Conservation (phyloP, 1,139 yeast species). For the Lodderomyces jiufengensis region DNA sequence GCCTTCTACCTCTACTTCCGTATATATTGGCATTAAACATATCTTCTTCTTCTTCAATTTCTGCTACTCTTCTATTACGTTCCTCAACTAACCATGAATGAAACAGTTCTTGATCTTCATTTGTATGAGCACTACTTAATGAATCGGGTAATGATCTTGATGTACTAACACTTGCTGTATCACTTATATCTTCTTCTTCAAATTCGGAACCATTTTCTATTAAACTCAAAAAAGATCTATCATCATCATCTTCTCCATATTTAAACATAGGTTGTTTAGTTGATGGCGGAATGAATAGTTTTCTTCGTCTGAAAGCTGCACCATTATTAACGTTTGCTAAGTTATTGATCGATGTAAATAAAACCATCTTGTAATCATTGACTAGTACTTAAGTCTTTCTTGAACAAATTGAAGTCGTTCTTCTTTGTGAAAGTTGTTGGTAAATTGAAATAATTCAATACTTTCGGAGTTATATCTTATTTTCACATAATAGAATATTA, state of each 20-base stretch:
- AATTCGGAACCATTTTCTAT: slow-evolving; percentile 42
- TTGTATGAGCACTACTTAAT: slow-evolving; percentile 45
- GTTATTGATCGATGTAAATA: slow-evolving; percentile 38
- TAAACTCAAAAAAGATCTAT: slow-evolving; percentile 56
- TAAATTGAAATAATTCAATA: too few species aligned
- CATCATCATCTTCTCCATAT: slow-evolving; percentile 61
- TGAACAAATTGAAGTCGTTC: too few species aligned
- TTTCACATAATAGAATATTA: too few species aligned
- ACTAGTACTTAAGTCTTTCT: too few species aligned
- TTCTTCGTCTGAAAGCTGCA: slow-evolving; percentile 34
- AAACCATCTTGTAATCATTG: slow-evolving; percentile 42
- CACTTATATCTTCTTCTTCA: slow-evolving; percentile 40
- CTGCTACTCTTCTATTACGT: slow-evolving; percentile 55
- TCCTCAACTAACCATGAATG: slow-evolving; percentile 64
- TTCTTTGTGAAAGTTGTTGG: too few species aligned
- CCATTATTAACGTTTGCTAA: slow-evolving; percentile 42
- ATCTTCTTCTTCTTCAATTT: slow-evolving; percentile 17
- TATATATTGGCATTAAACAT: slow-evolving; percentile 4
- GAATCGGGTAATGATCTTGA: slow-evolving; percentile 66
- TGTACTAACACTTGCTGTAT: slow-evolving; percentile 51
- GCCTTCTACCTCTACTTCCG: slow-evolving; percentile 15
- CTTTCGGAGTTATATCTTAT: too few species aligned
- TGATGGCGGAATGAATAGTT: slow-evolving; percentile 65
- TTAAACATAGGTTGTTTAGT: slow-evolving; percentile 64
- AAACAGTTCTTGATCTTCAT: slow-evolving; percentile 52